These are phyloP conservation scores for Gloeostereum incarnatum DNA, from an alignment of 768 basidiomycete species.

Conservation along the genomic window DNA sequence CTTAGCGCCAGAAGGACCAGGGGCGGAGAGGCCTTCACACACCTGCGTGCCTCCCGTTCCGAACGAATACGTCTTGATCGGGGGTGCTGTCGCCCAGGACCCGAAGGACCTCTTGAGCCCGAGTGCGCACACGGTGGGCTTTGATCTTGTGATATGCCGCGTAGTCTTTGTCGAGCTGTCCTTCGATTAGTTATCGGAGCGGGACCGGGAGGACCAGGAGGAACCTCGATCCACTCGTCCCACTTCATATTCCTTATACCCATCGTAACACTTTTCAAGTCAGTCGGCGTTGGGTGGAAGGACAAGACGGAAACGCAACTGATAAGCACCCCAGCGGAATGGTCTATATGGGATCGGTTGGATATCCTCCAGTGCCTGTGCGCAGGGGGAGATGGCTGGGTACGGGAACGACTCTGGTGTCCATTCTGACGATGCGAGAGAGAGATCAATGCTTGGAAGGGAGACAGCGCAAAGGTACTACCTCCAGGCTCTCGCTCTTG, in stretches of 20 bases:
- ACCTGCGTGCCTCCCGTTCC: conserved; percentile 13
- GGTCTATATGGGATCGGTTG: conserved; percentile 58
- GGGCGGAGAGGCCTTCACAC: conserved; percentile 1
- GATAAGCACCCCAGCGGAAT: conserved; percentile 53
- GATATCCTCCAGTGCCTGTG: conserved; percentile 28
- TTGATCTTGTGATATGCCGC: conserved; percentile 47
- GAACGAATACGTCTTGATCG: conserved; percentile 12
- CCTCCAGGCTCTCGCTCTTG: too few relatives aligned
- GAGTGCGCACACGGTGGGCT: conserved; percentile 41
- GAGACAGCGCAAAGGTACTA: too few relatives aligned
- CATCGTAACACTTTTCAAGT: conserved; percentile 50
- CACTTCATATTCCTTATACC: conserved; percentile 59
- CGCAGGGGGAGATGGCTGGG: too few relatives aligned
- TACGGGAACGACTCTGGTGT: too few relatives aligned
- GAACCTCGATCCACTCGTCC: conserved; percentile 69
- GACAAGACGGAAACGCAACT: conserved; percentile 23
- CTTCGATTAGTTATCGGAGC: background rate
- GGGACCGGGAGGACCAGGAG: conserved; percentile 2
- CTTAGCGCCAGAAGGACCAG: conserved; percentile 25
- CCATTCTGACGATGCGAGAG: too few relatives aligned
- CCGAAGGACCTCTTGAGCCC: conserved; percentile 35
- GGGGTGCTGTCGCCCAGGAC: conserved; percentile 38
- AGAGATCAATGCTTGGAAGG: too few relatives aligned
- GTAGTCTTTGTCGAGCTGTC: conserved; percentile 51
- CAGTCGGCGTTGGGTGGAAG: background rate